Evolutionary conservation across 441 rosid genomes (phyloP).

Genomic region (Erodium moschatum): DNA sequence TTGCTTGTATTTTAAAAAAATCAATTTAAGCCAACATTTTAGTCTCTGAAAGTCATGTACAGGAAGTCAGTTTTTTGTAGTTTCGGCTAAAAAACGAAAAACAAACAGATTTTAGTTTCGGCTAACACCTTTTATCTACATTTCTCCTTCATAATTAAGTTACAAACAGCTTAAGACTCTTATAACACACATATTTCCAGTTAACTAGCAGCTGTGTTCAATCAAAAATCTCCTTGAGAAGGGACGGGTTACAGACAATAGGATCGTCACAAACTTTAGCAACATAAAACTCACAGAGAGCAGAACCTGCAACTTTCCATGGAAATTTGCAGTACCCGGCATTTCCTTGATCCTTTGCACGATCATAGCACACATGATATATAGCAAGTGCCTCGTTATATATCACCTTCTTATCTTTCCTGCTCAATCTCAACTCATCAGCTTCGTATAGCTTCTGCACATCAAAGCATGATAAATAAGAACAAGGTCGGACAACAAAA

Average conservation of each 20-base stretch:
- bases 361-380: conserved; percentile 37
- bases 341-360: conserved; percentile 17
- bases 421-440: conserved; percentile 35
- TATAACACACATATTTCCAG: neutral
- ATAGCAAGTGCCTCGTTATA: conserved; percentile 44
- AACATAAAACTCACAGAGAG: conserved; percentile 34
- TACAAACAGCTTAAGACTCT: too few species aligned
- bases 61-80: too few species aligned
- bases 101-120: too few species aligned
- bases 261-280: conserved; percentile 19
- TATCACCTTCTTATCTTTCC: conserved; percentile 33
- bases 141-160: too few species aligned
- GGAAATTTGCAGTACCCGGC: conserved; percentile 37
- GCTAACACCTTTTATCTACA: too few species aligned
- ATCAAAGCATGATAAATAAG: neutral
- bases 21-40: too few species aligned
- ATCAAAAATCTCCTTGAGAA: conserved; percentile 32
- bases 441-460: conserved; percentile 46
- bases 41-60: too few species aligned
- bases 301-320: conserved; percentile 67
- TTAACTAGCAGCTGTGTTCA: conserved; percentile 5
- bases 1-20: too few species aligned
- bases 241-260: conserved; percentile 23
- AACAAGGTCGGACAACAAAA: too few species aligned
- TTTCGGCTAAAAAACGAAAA: too few species aligned